These are phyloP conservation scores for Prunus persica DNA, from an alignment of 306 rosid genomes.

Conservation along the genomic window DNA sequence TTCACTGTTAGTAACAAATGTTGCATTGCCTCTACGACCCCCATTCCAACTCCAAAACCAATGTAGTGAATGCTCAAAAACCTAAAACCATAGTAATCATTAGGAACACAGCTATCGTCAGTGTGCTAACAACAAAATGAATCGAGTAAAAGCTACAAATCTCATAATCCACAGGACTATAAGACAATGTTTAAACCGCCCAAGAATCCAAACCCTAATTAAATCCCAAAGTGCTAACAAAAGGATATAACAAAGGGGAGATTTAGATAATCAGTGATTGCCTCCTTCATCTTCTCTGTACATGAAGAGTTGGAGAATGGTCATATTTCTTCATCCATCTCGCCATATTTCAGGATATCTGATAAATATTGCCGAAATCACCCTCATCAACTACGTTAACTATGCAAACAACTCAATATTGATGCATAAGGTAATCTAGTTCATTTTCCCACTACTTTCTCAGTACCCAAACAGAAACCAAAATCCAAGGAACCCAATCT, in stretches of 20 bases:
- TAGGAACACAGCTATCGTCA: not conserved
- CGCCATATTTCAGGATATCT: too few relatives aligned
- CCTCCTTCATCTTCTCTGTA: too few relatives aligned
- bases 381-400: too few relatives aligned
- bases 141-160: not conserved
- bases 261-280: too few relatives aligned
- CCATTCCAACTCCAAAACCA: slow-evolving; percentile 28
- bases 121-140: slow-evolving; percentile 3
- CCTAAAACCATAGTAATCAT: not conserved
- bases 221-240: too few relatives aligned
- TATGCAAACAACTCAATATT: not conserved
- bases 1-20: not conserved
- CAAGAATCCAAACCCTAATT: too few relatives aligned
- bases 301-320: too few relatives aligned
- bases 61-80: slow-evolving; percentile 6
- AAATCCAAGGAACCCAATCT: not conserved
- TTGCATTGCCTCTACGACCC: slow-evolving; percentile 33
- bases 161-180: not conserved
- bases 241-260: too few relatives aligned
- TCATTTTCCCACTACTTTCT: not conserved
- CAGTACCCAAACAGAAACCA: not conserved
- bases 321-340: too few relatives aligned
- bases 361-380: too few relatives aligned
- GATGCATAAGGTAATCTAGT: not conserved
- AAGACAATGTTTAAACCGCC: not conserved